phyloP scores from a whole-genome alignment of 2,329 filamentous ascomycete genomes.

The Whalleya microplaca region DNA sequence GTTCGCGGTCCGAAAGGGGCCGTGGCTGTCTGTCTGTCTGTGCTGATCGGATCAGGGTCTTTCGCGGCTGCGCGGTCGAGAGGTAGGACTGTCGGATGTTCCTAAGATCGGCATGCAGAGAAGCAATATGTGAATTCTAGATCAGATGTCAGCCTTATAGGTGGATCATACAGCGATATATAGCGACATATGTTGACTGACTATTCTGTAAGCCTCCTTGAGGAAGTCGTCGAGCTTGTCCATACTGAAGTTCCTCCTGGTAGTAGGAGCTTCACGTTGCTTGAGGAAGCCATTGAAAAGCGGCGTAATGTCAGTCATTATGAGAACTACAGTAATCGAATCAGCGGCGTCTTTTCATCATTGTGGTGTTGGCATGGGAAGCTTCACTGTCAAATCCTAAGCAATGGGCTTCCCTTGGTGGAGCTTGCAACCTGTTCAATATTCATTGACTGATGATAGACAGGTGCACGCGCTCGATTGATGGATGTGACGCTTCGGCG shows the following conservation, averaged over 20 bases:
- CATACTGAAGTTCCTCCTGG: conserved; percentile 47
- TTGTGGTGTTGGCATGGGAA: conserved; percentile 5
- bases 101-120: conserved; percentile 78
- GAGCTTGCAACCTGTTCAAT: conserved; percentile 25
- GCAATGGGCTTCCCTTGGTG: neutral
- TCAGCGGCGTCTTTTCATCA: conserved; percentile 8
- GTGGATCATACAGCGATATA: neutral
- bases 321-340: neutral
- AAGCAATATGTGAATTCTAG: conserved; percentile 79
- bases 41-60: conserved; percentile 51
- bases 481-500: conserved; percentile 4
- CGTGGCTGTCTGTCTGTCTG: conserved; percentile 50
- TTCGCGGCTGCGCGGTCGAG: conserved; percentile 71
- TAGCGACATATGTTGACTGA: conserved; percentile 47
- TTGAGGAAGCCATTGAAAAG: conserved; percentile 71
- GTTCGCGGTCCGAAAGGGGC: conserved; percentile 77
- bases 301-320: conserved; percentile 67
- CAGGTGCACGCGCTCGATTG: too few relatives aligned
- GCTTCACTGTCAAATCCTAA: neutral
- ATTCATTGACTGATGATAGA: too few relatives aligned
- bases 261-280: conserved; percentile 57
- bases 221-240: conserved; percentile 80
- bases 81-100: conserved; percentile 90
- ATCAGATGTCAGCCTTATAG: conserved; percentile 5
- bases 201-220: conserved; percentile 92